These are phyloP conservation scores for Phaeophleospora eucalypticola DNA, from an alignment of 2,329 filamentous ascomycete species.

Conservation along the genomic window DNA sequence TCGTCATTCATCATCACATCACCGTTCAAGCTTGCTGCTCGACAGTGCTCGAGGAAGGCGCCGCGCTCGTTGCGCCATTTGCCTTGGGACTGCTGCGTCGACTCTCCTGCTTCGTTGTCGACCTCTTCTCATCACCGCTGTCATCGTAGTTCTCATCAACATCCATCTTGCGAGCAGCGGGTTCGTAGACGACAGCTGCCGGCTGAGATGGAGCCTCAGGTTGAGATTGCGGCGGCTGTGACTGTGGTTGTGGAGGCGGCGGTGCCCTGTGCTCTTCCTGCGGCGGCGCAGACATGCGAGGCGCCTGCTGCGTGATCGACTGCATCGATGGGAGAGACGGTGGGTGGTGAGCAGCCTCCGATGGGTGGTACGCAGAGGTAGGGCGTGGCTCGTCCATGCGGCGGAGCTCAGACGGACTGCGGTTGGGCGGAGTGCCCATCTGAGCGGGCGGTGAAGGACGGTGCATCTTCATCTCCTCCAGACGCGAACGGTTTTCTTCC, in stretches of 20 bases:
- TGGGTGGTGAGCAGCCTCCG: conserved; percentile 84
- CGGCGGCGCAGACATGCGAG: conserved; percentile 49
- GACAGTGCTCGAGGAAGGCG: conserved; percentile 9
- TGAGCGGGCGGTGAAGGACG: conserved; percentile 52
- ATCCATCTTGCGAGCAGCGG: conserved; percentile 90
- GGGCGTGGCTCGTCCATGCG: conserved; percentile 63
- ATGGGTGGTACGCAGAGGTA: conserved; percentile 71
- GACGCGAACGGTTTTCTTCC: conserved; percentile 78
- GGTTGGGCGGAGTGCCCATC: conserved; percentile 62
- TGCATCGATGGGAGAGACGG: conserved; percentile 56
- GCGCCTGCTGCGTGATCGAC: conserved; percentile 45
- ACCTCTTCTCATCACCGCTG: conserved; percentile 70
- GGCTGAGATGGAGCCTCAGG: conserved; percentile 30
- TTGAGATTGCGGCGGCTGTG: conserved; percentile 46
- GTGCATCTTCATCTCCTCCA: conserved; percentile 79
- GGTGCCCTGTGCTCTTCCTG: conserved; percentile 41
- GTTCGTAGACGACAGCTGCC: conserved; percentile 59
- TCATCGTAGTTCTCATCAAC: conserved; percentile 98
- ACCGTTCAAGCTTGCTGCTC: conserved; percentile 14
- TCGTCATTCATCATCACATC: background rate
- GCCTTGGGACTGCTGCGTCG: conserved; percentile 41
- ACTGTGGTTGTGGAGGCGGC: conserved; percentile 24
- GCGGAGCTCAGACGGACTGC: conserved; percentile 68
- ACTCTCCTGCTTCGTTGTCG: conserved; percentile 41
- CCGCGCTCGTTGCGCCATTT: conserved; percentile 18